Evolutionary conservation across 805 yeast species (phyloP).

Genomic region (Sungouiella blattae): DNA sequence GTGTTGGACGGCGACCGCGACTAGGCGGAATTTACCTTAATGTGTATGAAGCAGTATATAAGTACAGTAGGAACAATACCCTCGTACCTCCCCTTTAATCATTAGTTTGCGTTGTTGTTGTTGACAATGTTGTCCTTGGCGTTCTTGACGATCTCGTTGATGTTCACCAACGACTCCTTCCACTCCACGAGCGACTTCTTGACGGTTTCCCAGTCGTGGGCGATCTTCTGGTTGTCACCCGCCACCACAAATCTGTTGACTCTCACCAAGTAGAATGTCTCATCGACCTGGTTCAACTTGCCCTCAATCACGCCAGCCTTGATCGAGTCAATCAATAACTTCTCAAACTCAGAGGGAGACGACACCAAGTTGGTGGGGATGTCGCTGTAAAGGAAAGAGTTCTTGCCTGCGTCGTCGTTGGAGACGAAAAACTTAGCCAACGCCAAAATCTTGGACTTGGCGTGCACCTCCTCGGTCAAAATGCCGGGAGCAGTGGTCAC

Average conservation of each 20-base stretch:
- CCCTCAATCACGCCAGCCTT: slow-evolving; percentile 45
- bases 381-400: slow-evolving; percentile 33
- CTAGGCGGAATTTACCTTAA: too few species aligned
- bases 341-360: slow-evolving; percentile 33
- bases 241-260: slow-evolving; percentile 40
- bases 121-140: slow-evolving; percentile 42
- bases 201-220: slow-evolving; percentile 36
- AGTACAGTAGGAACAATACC: not conserved
- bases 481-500: slow-evolving; percentile 19
- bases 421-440: slow-evolving; percentile 37
- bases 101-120: slow-evolving; percentile 17
- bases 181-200: slow-evolving; percentile 33
- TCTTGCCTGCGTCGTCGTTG: slow-evolving; percentile 20
- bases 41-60: too few species aligned
- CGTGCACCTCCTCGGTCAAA: slow-evolving; percentile 23
- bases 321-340: slow-evolving; percentile 38
- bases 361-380: slow-evolving; percentile 29
- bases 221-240: slow-evolving; percentile 28
- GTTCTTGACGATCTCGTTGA: slow-evolving; percentile 38
- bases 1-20: slow-evolving; percentile 78
- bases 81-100: too few species aligned
- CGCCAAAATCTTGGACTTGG: slow-evolving; percentile 38
- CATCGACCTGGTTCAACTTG: slow-evolving; percentile 41
- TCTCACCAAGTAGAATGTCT: slow-evolving; percentile 38
- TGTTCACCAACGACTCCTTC: slow-evolving; percentile 39